Evolutionary conservation across 1,284 basidiomycete genomes (phyloP).

Genomic region (Melampsora abietis-canadensis): DNA sequence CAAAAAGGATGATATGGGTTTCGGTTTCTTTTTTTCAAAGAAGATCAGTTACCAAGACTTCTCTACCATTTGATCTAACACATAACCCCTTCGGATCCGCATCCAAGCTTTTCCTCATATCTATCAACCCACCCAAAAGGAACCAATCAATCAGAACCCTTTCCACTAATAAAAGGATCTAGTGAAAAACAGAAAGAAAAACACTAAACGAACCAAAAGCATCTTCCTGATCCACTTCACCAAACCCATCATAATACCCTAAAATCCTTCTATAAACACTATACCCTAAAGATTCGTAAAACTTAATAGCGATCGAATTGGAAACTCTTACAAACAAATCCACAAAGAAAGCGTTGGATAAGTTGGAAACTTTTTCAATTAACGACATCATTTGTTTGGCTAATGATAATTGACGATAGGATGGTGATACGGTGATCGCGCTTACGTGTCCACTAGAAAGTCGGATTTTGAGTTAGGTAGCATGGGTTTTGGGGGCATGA

Average conservation of each 20-base stretch:
- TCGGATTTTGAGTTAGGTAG: background rate
- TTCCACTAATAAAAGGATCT: background rate
- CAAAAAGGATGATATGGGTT: background rate
- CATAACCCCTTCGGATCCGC: slow-evolving; percentile 23
- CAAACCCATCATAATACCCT: slow-evolving; percentile 34
- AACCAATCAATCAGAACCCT: background rate
- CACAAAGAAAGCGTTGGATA: slow-evolving; percentile 27
- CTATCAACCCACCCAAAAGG: background rate
- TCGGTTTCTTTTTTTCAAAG: background rate
- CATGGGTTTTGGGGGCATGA: background rate
- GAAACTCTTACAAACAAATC: slow-evolving; percentile 38
- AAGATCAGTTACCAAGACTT: slow-evolving; percentile 26
- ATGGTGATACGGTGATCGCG: slow-evolving; percentile 34
- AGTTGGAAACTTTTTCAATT: slow-evolving; percentile 35
- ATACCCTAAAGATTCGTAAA: slow-evolving; percentile 42
- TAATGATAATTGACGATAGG: slow-evolving; percentile 27
- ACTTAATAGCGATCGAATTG: slow-evolving; percentile 26
- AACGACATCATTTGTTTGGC: slow-evolving; percentile 33
- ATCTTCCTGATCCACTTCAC: slow-evolving; percentile 24
- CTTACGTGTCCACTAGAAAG: slow-evolving; percentile 31
- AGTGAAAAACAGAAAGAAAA: background rate
- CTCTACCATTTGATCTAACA: slow-evolving; percentile 28
- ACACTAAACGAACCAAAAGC: slow-evolving; percentile 43
- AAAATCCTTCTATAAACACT: slow-evolving; percentile 35
- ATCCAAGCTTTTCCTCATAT: slow-evolving; percentile 38